A percentile compares a stretch with the other conserved stretches of the same genome.
These are phyloP conservation scores for Coccomyxa sp. DNA, from an alignment of 139 green algal species.

Conservation along the genomic window DNA sequence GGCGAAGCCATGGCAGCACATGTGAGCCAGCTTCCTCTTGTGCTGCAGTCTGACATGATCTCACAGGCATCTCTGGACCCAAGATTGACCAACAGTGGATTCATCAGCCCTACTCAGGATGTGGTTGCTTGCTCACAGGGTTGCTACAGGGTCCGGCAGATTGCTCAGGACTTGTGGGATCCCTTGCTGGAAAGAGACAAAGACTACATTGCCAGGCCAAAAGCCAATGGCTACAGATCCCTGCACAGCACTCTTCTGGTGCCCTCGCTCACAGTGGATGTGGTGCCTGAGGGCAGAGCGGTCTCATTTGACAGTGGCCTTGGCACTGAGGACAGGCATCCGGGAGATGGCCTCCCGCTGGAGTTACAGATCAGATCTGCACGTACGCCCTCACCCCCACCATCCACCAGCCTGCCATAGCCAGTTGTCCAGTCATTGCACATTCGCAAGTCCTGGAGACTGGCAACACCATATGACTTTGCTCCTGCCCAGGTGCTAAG, in stretches of 20 bases:
- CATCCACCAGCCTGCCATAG: too few species aligned
- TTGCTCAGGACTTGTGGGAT: conserved; percentile 63
- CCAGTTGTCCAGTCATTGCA: too few species aligned
- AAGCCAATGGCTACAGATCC: conserved; percentile 87
- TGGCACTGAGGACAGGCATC: neutral
- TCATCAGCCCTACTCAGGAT: too few species aligned
- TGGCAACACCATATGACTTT: too few species aligned
- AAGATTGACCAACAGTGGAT: too few species aligned
- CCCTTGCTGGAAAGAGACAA: conserved; percentile 63
- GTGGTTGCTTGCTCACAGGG: conserved; percentile 20
- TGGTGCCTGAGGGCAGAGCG: neutral
- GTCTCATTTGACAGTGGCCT: neutral
- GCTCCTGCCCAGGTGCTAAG: neutral
- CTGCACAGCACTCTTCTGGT: conserved; percentile 77
- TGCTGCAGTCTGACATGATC: neutral
- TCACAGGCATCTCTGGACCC: neutral
- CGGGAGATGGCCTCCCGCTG: conserved; percentile 15
- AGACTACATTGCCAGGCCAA: conserved; percentile 87
- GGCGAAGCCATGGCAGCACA: conserved; percentile 14
- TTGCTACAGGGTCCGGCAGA: conserved; percentile 76
- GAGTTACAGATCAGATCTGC: conserved; percentile 56
- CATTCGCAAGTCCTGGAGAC: too few species aligned
- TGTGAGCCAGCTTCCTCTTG: conserved; percentile 5
- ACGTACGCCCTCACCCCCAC: neutral
- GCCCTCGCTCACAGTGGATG: neutral